Percentiles rank a stretch among this genome's conserved stretches.
Conservation (phyloP, 352 stramenopile genomes). For the Nothophytophthora sp. region DNA sequence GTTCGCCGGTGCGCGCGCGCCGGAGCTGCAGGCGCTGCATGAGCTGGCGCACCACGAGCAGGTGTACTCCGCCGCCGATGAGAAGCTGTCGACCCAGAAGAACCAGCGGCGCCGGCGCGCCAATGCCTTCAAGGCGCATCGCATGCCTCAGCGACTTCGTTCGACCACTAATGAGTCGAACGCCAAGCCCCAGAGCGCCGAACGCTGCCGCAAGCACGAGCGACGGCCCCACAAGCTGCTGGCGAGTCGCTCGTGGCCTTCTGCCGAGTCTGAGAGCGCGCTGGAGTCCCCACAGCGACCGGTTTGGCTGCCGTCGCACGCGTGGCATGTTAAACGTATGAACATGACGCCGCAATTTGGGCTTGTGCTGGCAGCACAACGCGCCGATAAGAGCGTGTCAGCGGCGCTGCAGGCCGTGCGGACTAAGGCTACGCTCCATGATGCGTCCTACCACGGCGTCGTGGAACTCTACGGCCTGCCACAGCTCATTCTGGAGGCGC, state of each 20-base stretch:
- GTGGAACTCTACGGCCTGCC: slow-evolving; percentile 66
- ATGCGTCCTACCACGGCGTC: slow-evolving; percentile 64
- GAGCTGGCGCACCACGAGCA: slow-evolving; percentile 44
- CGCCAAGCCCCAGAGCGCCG: not conserved
- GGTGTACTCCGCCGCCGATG: slow-evolving; percentile 25
- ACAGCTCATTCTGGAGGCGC: slow-evolving; percentile 54
- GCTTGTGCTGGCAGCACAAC: slow-evolving; percentile 40
- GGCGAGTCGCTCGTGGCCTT: slow-evolving; percentile 31
- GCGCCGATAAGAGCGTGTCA: slow-evolving; percentile 69
- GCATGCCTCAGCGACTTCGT: slow-evolving; percentile 63
- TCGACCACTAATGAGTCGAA: slow-evolving; percentile 17
- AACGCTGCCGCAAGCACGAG: slow-evolving; percentile 62
- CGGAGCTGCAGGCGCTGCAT: slow-evolving; percentile 75
- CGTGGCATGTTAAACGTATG: slow-evolving; percentile 85
- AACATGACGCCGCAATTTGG: slow-evolving; percentile 53
- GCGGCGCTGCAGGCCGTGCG: slow-evolving; percentile 60
- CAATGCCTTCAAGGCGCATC: slow-evolving; percentile 80
- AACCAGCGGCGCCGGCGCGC: slow-evolving; percentile 72
- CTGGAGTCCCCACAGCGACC: slow-evolving; percentile 2
- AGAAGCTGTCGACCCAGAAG: slow-evolving; percentile 51
- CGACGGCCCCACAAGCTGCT: slow-evolving; percentile 56
- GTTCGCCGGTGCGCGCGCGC: slow-evolving; percentile 66
- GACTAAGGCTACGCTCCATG: slow-evolving; percentile 53
- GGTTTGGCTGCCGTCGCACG: slow-evolving; percentile 64
- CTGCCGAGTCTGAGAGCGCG: slow-evolving; percentile 6